Base-by-base conservation (phyloP, 805 yeast genomes). In the Kazachstania viticola region DNA sequence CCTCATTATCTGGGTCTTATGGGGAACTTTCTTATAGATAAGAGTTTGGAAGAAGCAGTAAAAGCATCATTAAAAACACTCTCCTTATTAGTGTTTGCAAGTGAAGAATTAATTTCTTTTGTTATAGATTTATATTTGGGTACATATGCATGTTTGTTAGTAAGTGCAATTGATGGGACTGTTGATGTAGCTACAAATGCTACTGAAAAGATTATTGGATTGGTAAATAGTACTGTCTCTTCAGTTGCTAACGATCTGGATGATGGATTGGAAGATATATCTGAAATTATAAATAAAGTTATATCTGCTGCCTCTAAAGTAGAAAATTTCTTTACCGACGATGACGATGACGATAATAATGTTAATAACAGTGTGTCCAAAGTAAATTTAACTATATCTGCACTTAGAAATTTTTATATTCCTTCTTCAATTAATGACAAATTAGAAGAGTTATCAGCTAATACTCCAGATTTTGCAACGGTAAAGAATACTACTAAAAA, bases 81-180 rank as follows among this genome's bases (percentile, higher is more conserved):
- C 9, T 46, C 62, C 1, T 35, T 74, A 29, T 44, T 73, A 9
- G 48, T 82, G 0, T 67, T 72, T 1, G 78, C 74, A 0, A 58
- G 76, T 6, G 77, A 80, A 42, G 63, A 66, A 26, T 40, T 85
- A 25, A 49, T 82, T 0, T 48, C 72, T 4, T 82, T 88, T 48
- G 60, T 73, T 6, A 58, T 88, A 7, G 84, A 85, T 21, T 45
- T 88, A 40, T 70, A 79, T 29, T 54, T 85, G 2, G 97, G 96
- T 0, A 91, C 97, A 0, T 83, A 82, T 54, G 77, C 79, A 0
- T 91, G 98, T 54, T 61, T 91, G 11, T 51, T 84, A 11, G 72
- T 80, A 0, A 76, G 91, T 4, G 72, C 85, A 0, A 62, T 87
- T 5, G 76, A 73, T 45, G 82, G 87, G 3, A 68, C 81, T 0